Evolutionary conservation across 257 asterid genomes (phyloP).

Genomic region (Gentiana straminea): DNA sequence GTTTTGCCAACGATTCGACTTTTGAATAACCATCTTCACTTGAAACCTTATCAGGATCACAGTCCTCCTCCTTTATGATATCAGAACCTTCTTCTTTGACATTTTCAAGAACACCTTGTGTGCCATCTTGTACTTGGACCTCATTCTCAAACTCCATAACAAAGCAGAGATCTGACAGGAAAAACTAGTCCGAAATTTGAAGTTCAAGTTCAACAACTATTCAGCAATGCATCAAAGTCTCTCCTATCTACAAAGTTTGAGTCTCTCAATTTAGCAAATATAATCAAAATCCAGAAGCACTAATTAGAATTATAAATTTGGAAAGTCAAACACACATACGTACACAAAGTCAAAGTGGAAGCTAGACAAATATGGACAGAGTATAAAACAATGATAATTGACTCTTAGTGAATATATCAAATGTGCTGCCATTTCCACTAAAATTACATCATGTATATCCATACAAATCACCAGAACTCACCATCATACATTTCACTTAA

Average conservation of each 20-base stretch:
- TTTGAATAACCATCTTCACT: conserved; percentile 22
- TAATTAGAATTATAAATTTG: conserved; percentile 2
- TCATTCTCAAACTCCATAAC: conserved; percentile 53
- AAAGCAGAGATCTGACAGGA: conserved; percentile 4
- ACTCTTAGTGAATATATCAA: neutral
- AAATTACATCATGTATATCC: too few species aligned
- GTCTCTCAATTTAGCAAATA: neutral
- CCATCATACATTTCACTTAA: too few species aligned
- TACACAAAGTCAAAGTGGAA: too few species aligned
- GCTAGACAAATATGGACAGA: too few species aligned
- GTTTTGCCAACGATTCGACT: conserved; percentile 20
- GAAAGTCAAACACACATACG: neutral
- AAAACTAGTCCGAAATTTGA: neutral
- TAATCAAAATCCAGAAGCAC: neutral
- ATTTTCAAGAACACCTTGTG: conserved; percentile 16
- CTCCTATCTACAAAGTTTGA: neutral
- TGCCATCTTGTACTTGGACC: conserved; percentile 37
- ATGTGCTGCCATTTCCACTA: too few species aligned
- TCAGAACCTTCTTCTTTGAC: conserved; percentile 19
- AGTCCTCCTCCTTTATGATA: conserved; percentile 27
- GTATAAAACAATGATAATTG: too few species aligned
- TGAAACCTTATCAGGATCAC: conserved; percentile 16
- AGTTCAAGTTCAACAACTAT: neutral
- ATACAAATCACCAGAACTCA: too few species aligned
- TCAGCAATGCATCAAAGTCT: neutral